Evolutionary conservation across 73 alveolate species (phyloP).

Genomic region (Paramecium octaurelia): DNA sequence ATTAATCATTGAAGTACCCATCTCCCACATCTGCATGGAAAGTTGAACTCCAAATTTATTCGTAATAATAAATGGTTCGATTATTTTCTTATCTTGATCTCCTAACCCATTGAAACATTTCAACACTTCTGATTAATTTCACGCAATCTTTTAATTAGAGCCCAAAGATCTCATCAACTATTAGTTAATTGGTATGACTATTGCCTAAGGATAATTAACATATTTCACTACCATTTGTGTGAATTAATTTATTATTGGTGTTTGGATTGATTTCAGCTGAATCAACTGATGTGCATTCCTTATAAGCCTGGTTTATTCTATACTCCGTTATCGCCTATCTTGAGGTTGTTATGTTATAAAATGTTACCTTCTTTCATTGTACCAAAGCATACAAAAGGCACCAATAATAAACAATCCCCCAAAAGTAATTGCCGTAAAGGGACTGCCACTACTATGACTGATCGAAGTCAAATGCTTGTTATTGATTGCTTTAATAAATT

Average conservation of each 20-base stretch:
- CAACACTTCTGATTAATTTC: neutral
- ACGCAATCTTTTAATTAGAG: neutral
- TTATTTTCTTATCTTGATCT: neutral
- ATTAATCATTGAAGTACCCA: neutral
- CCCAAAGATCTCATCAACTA: neutral
- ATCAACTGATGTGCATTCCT: neutral
- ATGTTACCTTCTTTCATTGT: conserved; percentile 16
- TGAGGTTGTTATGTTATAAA: neutral
- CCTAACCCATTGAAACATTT: conserved; percentile 14
- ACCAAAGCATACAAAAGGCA: conserved; percentile 15
- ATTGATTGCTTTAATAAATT: neutral
- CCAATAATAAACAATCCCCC: neutral
- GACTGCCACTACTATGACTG: neutral
- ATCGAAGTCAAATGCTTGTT: neutral
- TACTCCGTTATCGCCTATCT: conserved; percentile 9
- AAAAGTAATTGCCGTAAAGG: neutral
- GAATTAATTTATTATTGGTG: neutral
- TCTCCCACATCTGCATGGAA: neutral
- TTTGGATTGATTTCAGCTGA: neutral
- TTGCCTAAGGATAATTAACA: neutral
- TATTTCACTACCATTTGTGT: neutral
- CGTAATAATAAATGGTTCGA: neutral
- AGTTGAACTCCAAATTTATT: neutral
- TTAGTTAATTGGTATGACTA: neutral
- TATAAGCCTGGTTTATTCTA: neutral